Base-by-base conservation (phyloP, 805 yeast genomes). In the Wickerhamiella brachini region DNA sequence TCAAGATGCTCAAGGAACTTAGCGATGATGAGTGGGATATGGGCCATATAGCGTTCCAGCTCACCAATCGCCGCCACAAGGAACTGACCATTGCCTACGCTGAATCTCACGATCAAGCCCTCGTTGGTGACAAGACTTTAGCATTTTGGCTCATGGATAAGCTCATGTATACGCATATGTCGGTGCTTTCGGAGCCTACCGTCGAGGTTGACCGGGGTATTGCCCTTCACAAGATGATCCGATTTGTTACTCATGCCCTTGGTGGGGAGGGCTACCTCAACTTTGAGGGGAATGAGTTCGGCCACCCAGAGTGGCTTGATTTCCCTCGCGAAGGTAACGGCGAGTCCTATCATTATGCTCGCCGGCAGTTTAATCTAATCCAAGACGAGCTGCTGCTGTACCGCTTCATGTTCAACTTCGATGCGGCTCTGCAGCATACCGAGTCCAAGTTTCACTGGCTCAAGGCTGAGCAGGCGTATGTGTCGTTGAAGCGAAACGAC, bases 61-160 rank as follows among this genome's bases (percentile, higher is more conserved):
- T 90, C 59, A 80, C 95, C 34, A 93, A 90, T 68, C 77, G 97
- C 61, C 77, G 98, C 57, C 80, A 88, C 65, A 79, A 80, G 42
- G 97, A 90, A 67, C 81, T 79, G 62, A 89, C 96, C 49, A 85
- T 90, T 57, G 82, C 93, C 2, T 90, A 90, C 63, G 85, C 94
- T 56, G 98, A 90, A 68, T 83, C 94, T 15, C 98, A 90, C 64
- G 98, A 90, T 65, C 98, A 90, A 70, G 97, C 97, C 7, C 74
- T 90, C 51, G 98, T 90, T 21, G 98, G 98, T 49, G 98, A 90
- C 65, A 90, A 90, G 66, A 86, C 96, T 2, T 69, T 90, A 53
- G 97, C 97, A 0, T 90, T 90, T 64, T 93, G 98, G 98, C 74
- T 90, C 52, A 90, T 90, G 97, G 98, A 90, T 69, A 88, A 90